Evolutionary conservation across 345 rosid species (phyloP).

Genomic region (Pseudoturritis turrita): DNA sequence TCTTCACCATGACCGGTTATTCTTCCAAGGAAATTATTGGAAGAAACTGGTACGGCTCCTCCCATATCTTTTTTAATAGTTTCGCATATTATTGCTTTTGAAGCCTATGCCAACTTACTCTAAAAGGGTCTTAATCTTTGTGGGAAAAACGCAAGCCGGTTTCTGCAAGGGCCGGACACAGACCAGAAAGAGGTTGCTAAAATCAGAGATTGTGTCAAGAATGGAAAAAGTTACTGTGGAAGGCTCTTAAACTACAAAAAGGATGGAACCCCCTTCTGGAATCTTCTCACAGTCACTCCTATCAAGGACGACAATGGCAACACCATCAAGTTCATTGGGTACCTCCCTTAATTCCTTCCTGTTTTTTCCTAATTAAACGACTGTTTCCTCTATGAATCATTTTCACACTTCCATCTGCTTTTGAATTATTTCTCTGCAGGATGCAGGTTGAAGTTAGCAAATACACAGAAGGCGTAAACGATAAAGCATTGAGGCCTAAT

Average conservation of each 20-base stretch:
- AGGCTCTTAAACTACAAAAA: slow-evolving; percentile 95
- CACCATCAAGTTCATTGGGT: slow-evolving; percentile 92
- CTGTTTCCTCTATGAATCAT: not conserved
- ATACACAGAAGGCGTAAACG: slow-evolving; percentile 77
- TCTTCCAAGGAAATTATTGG: slow-evolving; percentile 77
- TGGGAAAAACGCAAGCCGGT: slow-evolving; percentile 60
- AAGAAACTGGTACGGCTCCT: slow-evolving; percentile 67
- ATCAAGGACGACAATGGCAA: slow-evolving; percentile 80
- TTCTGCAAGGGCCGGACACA: slow-evolving; percentile 90
- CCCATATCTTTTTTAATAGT: not conserved
- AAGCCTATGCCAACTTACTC: slow-evolving; percentile 3
- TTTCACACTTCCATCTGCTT: not conserved
- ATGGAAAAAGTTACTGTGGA: slow-evolving; percentile 74
- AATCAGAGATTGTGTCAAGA: slow-evolving; percentile 71
- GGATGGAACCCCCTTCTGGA: slow-evolving; percentile 92
- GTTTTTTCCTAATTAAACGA: not conserved
- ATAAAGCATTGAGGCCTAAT: slow-evolving; percentile 78
- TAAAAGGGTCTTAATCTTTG: not conserved
- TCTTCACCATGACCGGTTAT: slow-evolving; percentile 92
- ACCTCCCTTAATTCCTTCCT: slow-evolving; percentile 7
- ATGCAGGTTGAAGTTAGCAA: slow-evolving; percentile 99
- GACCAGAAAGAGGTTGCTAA: slow-evolving; percentile 70
- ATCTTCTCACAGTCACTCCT: slow-evolving; percentile 89
- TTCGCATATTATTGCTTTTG: not conserved
- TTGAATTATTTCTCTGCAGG: slow-evolving; percentile 37